Base-by-base conservation (phyloP, 2,329 filamentous ascomycete genomes). In the Colletotrichum echinochloae region DNA sequence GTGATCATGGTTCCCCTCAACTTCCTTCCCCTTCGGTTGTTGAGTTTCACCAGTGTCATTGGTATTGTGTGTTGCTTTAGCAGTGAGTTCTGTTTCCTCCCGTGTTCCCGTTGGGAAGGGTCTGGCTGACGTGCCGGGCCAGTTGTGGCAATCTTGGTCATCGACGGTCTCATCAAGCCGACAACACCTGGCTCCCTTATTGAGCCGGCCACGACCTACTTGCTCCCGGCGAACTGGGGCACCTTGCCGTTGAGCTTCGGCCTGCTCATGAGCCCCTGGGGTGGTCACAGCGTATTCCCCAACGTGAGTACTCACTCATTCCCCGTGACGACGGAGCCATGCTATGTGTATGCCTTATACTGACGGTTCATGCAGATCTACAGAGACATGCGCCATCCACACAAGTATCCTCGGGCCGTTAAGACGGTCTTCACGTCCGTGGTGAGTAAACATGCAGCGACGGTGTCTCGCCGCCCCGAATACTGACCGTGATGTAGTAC, bases 21-120 rank as follows among this genome's bases (percentile, higher is more conserved):
- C 77, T 97, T 97, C 78, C 83, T 97, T 41, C 95, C 96, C 1
- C 83, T 98, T 71, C 89, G 94, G 41, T 84, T 95, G 65, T 83
- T 99, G 71, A 97, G 94, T 75, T 94, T 97, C 77, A 97, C 94
- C 33, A 66, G 94, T 78, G 90, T 98, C 67, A 84, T 98, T 72
- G 95, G 95, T n/a, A 97, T 99, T 62, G 84, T 98, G 74, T 95
- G 90, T 67, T 97, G 94, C 74, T 91, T 97, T 74, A 91, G 91
- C 76, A 98, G 93, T 95, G 84, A 85, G 92, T 91, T 20, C 9
- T 8, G 20, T 39, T 35, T 59, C 26, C 20, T 11, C 63, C 2
- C 54, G 30, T 33, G 35, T 23, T 44, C 7, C n/a, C 16, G 26
- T 16, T 44, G 41, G 12, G 7, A 44, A 20, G 41, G 30, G 63